Percentiles rank a stretch among this genome's conserved stretches.
phyloP scores from a whole-genome alignment of 2,329 filamentous ascomycete species.

The Ceratocystis eucalypticola region DNA sequence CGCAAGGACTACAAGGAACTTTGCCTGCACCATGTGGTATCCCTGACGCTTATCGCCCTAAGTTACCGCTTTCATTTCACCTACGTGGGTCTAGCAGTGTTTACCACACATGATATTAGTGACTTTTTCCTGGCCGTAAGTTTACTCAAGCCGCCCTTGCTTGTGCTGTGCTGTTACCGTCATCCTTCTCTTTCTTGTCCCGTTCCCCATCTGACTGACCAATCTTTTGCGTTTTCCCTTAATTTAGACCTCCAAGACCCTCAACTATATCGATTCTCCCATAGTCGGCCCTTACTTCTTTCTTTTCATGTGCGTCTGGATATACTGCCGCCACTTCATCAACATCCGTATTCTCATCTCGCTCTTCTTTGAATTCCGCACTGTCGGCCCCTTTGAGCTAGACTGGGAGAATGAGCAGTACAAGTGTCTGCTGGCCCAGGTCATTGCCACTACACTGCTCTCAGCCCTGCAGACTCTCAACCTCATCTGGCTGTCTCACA shows the following conservation, averaged over 20 bases:
- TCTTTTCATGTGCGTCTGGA: conserved; percentile 70
- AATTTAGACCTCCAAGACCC: conserved; percentile 65
- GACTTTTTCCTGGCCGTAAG: conserved; percentile 90
- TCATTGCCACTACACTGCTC: conserved; percentile 53
- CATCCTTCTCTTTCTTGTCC: background rate
- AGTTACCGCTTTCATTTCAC: conserved; percentile 96
- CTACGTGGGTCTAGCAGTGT: conserved; percentile 84
- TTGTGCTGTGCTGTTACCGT: too few species aligned
- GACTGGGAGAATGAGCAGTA: conserved; percentile 66
- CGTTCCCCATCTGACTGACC: conserved; percentile 11
- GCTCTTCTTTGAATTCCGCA: conserved; percentile 61
- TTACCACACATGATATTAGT: conserved; percentile 85
- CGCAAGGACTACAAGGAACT: conserved; percentile 92
- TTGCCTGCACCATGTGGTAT: conserved; percentile 82
- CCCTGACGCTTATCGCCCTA: conserved; percentile 64
- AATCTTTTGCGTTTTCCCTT: background rate
- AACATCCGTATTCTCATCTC: conserved; percentile 66
- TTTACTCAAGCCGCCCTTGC: conserved; percentile 17
- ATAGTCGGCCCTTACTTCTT: conserved; percentile 76
- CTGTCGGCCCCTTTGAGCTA: conserved; percentile 59
- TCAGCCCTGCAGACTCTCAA: conserved; percentile 59
- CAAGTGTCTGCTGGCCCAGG: conserved; percentile 58
- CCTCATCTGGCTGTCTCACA: conserved; percentile 69
- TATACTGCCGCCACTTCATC: conserved; percentile 78
- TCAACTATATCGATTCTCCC: conserved; percentile 76